Conservation (phyloP, 345 rosid genomes). For the Iberis pinnata region DNA sequence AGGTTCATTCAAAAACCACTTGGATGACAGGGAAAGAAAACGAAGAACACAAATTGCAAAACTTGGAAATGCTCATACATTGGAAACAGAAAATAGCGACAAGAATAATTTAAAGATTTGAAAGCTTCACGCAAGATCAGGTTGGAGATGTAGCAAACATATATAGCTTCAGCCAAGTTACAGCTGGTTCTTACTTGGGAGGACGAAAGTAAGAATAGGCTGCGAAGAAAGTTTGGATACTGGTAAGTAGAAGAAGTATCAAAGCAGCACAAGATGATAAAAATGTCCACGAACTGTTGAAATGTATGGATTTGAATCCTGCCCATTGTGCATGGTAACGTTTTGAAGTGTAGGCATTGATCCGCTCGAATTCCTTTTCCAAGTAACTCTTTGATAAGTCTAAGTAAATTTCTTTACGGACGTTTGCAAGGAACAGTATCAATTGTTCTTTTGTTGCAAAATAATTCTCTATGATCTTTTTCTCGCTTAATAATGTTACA, state of each 20-base stretch:
- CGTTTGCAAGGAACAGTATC: slow-evolving; percentile 35
- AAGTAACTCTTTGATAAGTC: slow-evolving; percentile 36
- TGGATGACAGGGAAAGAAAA: too few species aligned
- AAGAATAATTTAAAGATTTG: too few species aligned
- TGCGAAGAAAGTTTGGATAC: slow-evolving; percentile 3
- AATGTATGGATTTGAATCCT: neutral
- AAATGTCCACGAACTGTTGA: slow-evolving; percentile 8
- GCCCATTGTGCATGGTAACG: slow-evolving; percentile 2
- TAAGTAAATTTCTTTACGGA: slow-evolving; percentile 41
- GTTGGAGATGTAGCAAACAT: too few species aligned
- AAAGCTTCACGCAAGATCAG: too few species aligned
- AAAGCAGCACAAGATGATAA: slow-evolving; percentile 10
- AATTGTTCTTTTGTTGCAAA: slow-evolving; percentile 44
- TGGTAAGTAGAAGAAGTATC: neutral
- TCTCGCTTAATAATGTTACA: slow-evolving; percentile 35
- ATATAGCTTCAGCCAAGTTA: too few species aligned
- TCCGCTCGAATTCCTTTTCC: slow-evolving; percentile 32
- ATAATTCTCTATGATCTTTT: slow-evolving; percentile 41
- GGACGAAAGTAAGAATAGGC: slow-evolving; percentile 9
- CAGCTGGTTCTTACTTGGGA: too few species aligned
- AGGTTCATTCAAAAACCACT: too few species aligned
- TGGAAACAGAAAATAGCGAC: too few species aligned
- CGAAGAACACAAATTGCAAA: too few species aligned
- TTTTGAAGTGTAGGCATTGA: slow-evolving; percentile 40
- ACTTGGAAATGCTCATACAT: too few species aligned